Base-by-base conservation (phyloP, 805 yeast species). In the Ogataea neopini region DNA sequence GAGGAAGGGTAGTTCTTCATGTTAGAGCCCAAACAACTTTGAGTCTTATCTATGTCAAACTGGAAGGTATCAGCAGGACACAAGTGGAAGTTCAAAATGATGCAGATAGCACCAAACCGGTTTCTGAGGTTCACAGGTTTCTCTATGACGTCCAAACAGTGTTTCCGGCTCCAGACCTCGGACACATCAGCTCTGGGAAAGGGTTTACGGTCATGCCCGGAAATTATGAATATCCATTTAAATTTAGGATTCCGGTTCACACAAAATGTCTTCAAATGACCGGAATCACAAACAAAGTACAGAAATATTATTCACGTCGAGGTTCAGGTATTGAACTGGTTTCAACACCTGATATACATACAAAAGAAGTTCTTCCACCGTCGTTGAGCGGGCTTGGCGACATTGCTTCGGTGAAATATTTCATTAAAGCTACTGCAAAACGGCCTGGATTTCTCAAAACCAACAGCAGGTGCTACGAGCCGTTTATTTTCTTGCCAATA, bases 351-450 rank as follows among this genome's bases (percentile, higher is more conserved):
- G 47, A 47, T 20, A 36, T 49, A 10, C 68, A 62, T 44, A 38
- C 45, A 3, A 48, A 47, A 11, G 36, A 47, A 1, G 40, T 44
- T 2, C 47, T 66, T 19, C 69, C 70, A 6, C 67, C 65, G 15
- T 57, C 55, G 19, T 51, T 63, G 30, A 52, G 56, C 39, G 62
- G 59, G 7, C 15, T 58, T 19, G 60, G 54, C 2, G 44, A 43
- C 14, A 22, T 38, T 30, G 79, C 77, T 6, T 58, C 61, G 9
- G 63, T 80, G 42, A 68, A 72, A 47, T 83, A 83, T 59, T 82
- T 75, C 57, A 71, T 83, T 45, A 82, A 83, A 61, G 85, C 73
- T 8, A 82, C 87, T 0, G 81, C 82, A 35, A 77, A 76, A 48
- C 59, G 83, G 39, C 63, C 82, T 1, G 71, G 81, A 2, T 57